Evolutionary conservation across 306 rosid species (phyloP), one percentile per base, ranked within the genome.

Genomic region (Senna siamea): DNA sequence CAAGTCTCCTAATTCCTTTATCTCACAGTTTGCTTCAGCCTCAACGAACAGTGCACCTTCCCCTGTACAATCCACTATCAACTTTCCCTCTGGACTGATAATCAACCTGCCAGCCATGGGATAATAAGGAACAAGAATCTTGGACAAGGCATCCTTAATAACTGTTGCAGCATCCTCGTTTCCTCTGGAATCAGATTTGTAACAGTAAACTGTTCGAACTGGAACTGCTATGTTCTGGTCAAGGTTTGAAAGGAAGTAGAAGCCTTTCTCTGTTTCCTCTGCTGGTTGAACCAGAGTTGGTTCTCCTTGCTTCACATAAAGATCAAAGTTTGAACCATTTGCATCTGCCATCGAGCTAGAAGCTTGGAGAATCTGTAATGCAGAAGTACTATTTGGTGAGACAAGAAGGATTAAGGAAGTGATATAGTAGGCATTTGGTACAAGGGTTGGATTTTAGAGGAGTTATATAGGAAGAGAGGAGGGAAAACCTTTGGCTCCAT

Each of bases 31-130:
- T 5, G 97, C 96, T 85, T 92, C 89, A 26, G 96, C 99, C 69
- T 88, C 97, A 66, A 94, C 93, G 48, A 94, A 94, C 0, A 88
- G 76, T 0, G 93, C 96, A 53, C 99, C 99, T 22, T 92, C 96
- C 30, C 84, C 93, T 1, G 81, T 81, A 70, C 90, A 85, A 28
- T 89, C 86, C 77, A 94, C 95, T 17, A 89, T 92, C 72, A 94
- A 82, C 78, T 94, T 92, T 56, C 87, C 90, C 66, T 94, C 93
- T 2, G 86, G 2, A 79, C 97, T 87, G 57, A 92, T 66, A 3
- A 19, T 58, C 41, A 92, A 73, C 46, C 77, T 67, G 0, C 99
- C 93, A 0, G 93, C 93, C 28, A 82, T 59, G 0, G 93, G 93
- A 55, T 86, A 76, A 63, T 78, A 89, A 5, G 73, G 81, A 37